Conservation (phyloP, 2,329 filamentous ascomycete genomes). For the Talaromyces verruculosus region DNA sequence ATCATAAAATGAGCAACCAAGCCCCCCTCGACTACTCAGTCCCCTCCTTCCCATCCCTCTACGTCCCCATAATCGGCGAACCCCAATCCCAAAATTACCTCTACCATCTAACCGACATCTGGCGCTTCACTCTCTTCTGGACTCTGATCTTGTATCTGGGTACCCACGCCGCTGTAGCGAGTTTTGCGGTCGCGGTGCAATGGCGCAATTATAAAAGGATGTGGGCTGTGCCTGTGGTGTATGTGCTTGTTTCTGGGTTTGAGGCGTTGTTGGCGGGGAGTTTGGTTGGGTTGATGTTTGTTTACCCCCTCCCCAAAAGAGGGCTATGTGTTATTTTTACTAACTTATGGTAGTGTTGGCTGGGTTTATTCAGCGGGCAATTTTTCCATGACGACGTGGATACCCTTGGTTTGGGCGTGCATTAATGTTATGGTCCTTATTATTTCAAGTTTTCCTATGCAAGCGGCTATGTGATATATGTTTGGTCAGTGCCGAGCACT, state of each 20-base stretch:
- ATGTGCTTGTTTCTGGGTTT: slow-evolving; percentile 67
- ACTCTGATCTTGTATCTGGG: slow-evolving; percentile 75
- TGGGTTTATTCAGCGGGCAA: slow-evolving; percentile 78
- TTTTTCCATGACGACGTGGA: slow-evolving; percentile 92
- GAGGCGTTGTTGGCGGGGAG: slow-evolving; percentile 80
- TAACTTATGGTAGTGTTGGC: slow-evolving; percentile 58
- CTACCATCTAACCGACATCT: slow-evolving; percentile 74
- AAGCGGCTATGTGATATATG: slow-evolving; percentile 69
- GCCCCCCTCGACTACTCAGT: slow-evolving; percentile 61
- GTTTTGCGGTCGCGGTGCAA: slow-evolving; percentile 72
- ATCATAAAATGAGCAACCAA: slow-evolving; percentile 35
- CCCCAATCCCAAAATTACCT: slow-evolving; percentile 63
- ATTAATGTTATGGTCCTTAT: slow-evolving; percentile 81
- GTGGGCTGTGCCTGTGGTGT: slow-evolving; percentile 71
- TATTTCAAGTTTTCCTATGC: slow-evolving; percentile 87
- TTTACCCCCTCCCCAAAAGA: slow-evolving; percentile 20
- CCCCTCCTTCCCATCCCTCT: slow-evolving; percentile 78
- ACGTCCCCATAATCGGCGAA: slow-evolving; percentile 65
- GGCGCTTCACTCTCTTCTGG: slow-evolving; percentile 86
- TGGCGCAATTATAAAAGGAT: slow-evolving; percentile 52
- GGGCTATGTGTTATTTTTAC: background rate
- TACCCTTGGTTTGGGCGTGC: slow-evolving; percentile 83
- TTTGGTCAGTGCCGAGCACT: background rate
- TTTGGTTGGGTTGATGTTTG: slow-evolving; percentile 76
- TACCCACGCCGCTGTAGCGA: slow-evolving; percentile 71